Base-by-base conservation (phyloP, 768 basidiomycete species). In the Tylopilus sp. region DNA sequence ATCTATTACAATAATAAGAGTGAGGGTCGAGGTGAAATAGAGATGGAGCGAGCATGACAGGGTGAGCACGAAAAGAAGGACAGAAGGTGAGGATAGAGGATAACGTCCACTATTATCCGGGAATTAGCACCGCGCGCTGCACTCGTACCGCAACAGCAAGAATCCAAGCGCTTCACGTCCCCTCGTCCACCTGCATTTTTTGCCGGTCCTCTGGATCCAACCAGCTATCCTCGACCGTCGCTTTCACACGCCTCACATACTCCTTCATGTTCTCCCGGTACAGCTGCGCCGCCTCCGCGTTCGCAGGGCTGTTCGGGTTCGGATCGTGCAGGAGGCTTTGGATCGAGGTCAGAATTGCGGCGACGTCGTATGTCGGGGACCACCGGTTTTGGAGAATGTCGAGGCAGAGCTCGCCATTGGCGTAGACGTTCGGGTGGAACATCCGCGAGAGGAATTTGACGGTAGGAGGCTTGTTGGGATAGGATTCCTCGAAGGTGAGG, bases 401-500 rank as follows among this genome's bases (percentile, higher is more conserved):
- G 45, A 99, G 79, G 67, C 97, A 99, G 45, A 99, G 87, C 68
- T 98, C 95, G 55, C 97, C 97, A 61, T 97, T 98, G 40, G 90
- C 89, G 71, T 98, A 99, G 10, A 99, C 95, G 73, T 98, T 99
- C 0, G 97, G 97, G 68, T 99, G 95, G 74, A 99, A 98, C 95
- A 98, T 98, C 57, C 88, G 78, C 33, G 91, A 94, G 28, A 98
- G 81, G 77, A 99, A 99, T 65, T 94, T 94, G 60, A 99, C 95
- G 6, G 90, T 88, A 3, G 97, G 97, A 0, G 97, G 94, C 68
- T 98, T 98, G 78, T 97, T 99, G 15, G 97, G 97, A 71, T 99
- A 99, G 7, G 91, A 89, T 63, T 99, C 97, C 67, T 98, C 95
- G 61, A 99, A 98, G 1, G 88, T 91, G 44, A 99, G 80, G 42